Base-by-base conservation (phyloP, 2,329 filamentous ascomycete genomes). In the Sclerotiophoma versabilis region DNA sequence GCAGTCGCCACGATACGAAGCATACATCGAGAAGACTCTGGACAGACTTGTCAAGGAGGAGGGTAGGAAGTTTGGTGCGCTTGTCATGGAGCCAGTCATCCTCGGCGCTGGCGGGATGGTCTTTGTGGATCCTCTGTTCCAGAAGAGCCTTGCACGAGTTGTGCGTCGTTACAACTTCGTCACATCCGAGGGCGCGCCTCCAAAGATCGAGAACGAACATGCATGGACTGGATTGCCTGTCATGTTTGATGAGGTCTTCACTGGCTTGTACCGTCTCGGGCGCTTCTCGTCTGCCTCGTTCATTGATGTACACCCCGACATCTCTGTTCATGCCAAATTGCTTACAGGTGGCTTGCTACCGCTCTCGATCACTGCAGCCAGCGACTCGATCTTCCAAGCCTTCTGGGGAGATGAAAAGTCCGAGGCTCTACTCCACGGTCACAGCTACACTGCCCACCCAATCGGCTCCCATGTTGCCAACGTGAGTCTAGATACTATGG, bases 201-300 rank as follows among this genome's bases (percentile, higher is more conserved):
- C 22, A 9, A 26, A 20, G 6, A 29, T 30, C 4, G 34, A 49
- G 33, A 53, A 58, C 8, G 20, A 49, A 7, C 27, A 47, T 61
- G 60, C 77, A 25, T 96, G 91, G 91, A 80, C 81, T 1, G 90
- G 91, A 2, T 82, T 96, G 4, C 91, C 92, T 0, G 78, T 96
- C 32, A 81, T 96, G 62, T 91, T 92, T 60, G 91, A 96, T 69
- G 92, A 96, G 70, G 91, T 96, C 29, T 96, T 96, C 75, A 93
- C 91, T 0, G 91, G 91, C 1, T 79, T 96, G 4, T 93, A 93
- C 71, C 89, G 92, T 11, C 85, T 96, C 0, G 91, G 92, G 2
- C 84, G 87, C 32, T 86, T 88, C 68, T 87, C 84, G 1, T 82
- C 90, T 0, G 85, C 89, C 0, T 87, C 87, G 0, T 90, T 93